Evolutionary conservation across 2,329 filamentous ascomycete genomes (phyloP).

Genomic region (Stagonosporopsis vannaccii): DNA sequence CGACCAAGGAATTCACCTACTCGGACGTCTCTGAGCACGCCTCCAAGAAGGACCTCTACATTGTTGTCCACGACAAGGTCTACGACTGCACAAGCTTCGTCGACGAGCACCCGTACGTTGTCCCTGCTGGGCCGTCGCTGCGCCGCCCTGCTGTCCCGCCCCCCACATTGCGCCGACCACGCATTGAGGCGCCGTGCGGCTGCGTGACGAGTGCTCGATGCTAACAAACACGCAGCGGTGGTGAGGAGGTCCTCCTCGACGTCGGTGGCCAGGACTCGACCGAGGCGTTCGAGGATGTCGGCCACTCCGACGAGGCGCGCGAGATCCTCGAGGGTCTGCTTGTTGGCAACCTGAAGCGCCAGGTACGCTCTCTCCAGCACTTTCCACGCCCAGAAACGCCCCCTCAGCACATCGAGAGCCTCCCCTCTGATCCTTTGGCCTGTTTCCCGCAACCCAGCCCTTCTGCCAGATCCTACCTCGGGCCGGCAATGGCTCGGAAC

Average conservation of each 20-base stretch:
- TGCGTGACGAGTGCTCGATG: neutral
- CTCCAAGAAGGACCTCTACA: conserved; percentile 86
- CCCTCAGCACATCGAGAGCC: neutral
- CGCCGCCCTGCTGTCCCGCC: neutral
- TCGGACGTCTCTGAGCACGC: conserved; percentile 51
- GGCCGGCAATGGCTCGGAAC: conserved; percentile 23
- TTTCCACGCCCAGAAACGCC: neutral
- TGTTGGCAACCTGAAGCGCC: conserved; percentile 48
- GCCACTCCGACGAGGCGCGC: conserved; percentile 97
- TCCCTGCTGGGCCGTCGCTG: conserved; percentile 1
- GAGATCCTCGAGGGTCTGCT: conserved; percentile 76
- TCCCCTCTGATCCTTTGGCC: neutral
- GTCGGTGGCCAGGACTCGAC: conserved; percentile 95
- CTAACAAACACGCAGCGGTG: conserved; percentile 69
- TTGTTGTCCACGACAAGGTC: conserved; percentile 96
- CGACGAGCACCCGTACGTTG: conserved; percentile 89
- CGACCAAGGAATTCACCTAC: conserved; percentile 50
- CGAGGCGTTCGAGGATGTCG: conserved; percentile 98
- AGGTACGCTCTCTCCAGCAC: conserved; percentile 33
- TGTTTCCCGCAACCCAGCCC: neutral
- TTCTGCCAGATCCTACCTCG: neutral
- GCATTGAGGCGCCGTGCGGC: neutral
- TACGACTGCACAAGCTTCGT: conserved; percentile 90
- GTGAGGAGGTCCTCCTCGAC: conserved; percentile 97
- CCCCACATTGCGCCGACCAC: neutral